A percentile compares a stretch with the other conserved stretches of the same genome.
phyloP scores from a whole-genome alignment of 129 eudicot species.

The Lonicera japonica region DNA sequence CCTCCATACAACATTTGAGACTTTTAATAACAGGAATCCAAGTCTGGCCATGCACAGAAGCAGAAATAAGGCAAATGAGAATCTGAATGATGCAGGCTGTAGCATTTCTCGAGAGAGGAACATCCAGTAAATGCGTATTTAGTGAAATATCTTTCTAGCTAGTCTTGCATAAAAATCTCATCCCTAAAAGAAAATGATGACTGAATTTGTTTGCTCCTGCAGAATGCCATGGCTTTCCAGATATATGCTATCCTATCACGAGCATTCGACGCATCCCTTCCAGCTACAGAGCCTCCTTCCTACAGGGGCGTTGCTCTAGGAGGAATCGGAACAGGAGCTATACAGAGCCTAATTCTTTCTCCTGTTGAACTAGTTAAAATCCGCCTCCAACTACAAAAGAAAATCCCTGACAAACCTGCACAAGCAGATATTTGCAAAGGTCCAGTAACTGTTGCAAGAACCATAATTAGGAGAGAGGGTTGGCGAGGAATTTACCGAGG shows the following conservation, averaged over 20 bases:
- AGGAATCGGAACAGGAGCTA: conserved; percentile 80
- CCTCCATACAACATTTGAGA: too few species aligned
- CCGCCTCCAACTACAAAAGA: conserved; percentile 61
- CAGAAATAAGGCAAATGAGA: too few species aligned
- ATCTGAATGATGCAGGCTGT: too few species aligned
- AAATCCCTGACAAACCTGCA: conserved; percentile 13
- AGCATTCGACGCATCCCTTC: conserved; percentile 44
- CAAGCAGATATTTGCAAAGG: conserved; percentile 32
- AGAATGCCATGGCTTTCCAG: conserved; percentile 96
- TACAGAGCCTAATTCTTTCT: conserved; percentile 72
- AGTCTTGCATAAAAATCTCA: neutral
- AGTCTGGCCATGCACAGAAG: too few species aligned
- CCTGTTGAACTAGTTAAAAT: conserved; percentile 89
- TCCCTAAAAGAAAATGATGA: neutral
- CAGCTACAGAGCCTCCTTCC: conserved; percentile 67
- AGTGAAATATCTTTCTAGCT: too few species aligned
- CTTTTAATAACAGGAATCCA: too few species aligned
- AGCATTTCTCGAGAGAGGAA: too few species aligned
- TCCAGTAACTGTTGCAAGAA: conserved; percentile 44
- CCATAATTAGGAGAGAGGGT: conserved; percentile 48
- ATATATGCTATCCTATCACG: conserved; percentile 77
- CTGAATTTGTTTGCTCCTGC: conserved; percentile 18
- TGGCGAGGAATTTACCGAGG: conserved; percentile 65
- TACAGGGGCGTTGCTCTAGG: conserved; percentile 65
- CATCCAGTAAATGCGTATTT: too few species aligned